phyloP scores from a whole-genome alignment of 192 early-diverging fungal species.

The Coemansia umbellata region DNA sequence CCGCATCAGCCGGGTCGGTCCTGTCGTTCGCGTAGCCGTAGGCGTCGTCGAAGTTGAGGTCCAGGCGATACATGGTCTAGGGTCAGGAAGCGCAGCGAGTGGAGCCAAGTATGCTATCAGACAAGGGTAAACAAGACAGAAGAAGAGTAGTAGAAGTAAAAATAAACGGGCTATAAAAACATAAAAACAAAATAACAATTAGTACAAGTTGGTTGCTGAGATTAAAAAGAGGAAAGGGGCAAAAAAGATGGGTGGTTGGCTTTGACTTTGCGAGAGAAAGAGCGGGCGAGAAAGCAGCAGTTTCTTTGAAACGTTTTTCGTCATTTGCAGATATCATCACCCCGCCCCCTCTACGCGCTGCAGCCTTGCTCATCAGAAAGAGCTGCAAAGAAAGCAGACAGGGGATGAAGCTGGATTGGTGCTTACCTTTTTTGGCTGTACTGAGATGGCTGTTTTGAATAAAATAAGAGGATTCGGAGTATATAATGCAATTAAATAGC shows the following conservation, averaged over 20 bases:
- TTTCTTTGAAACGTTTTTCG: background rate
- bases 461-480: too few relatives aligned
- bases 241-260: background rate
- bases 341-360: too few relatives aligned
- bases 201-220: too few relatives aligned
- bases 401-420: too few relatives aligned
- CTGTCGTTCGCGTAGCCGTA: conserved; percentile 5
- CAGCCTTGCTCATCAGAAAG: too few relatives aligned
- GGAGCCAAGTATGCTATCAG: background rate
- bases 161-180: conserved; percentile 1
- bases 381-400: too few relatives aligned
- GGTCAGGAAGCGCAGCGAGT: background rate
- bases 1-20: conserved; percentile 4
- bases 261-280: background rate
- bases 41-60: conserved; percentile 33
- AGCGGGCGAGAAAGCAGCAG: background rate
- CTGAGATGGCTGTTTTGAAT: too few relatives aligned
- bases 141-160: conserved; percentile 2
- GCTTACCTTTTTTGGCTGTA: too few relatives aligned
- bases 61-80: conserved; percentile 24
- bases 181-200: background rate
- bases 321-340: too few relatives aligned
- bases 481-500: too few relatives aligned
- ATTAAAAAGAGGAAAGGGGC: background rate
- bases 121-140: background rate